phyloP scores from a whole-genome alignment of 352 stramenopile species.

The Phytophthora sp. region DNA sequence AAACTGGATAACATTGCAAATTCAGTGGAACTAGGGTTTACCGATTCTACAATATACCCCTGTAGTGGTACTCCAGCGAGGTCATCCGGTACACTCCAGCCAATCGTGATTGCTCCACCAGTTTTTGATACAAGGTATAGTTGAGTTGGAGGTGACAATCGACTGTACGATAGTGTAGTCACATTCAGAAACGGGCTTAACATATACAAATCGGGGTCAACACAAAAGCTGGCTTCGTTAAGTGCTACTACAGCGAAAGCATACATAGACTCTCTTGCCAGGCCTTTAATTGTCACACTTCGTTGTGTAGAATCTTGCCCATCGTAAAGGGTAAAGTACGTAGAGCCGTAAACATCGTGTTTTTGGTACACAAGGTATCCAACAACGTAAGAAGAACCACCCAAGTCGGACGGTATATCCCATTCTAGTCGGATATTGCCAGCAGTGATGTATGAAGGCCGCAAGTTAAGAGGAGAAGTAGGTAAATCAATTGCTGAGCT shows the following conservation, averaged over 20 bases:
- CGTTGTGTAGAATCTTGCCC: constrained; percentile 44
- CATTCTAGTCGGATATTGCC: constrained; percentile 64
- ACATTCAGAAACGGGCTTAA: constrained; percentile 37
- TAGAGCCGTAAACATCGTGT: constrained; percentile 11
- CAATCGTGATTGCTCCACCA: constrained; percentile 51
- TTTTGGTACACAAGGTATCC: constrained; percentile 65
- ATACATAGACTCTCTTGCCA: constrained; percentile 42
- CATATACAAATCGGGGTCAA: constrained; percentile 23
- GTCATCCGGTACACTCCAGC: constrained; percentile 53
- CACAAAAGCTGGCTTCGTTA: constrained; percentile 58
- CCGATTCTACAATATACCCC: constrained; percentile 44
- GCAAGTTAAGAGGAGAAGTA: constrained; percentile 48
- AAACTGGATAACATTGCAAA: constrained; percentile 1
- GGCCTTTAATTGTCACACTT: constrained; percentile 27
- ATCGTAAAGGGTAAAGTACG: constrained; percentile 59
- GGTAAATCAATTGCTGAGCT: constrained; percentile 39
- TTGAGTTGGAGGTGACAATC: constrained; percentile 29
- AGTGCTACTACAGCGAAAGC: constrained; percentile 55
- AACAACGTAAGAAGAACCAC: constrained; percentile 43
- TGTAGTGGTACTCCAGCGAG: constrained; percentile 49
- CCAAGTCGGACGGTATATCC: constrained; percentile 55
- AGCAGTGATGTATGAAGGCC: constrained; percentile 37
- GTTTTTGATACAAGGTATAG: constrained; percentile 28
- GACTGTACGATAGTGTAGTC: constrained; percentile 40
- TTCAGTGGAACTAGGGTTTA: constrained; percentile 1